These are phyloP conservation scores for Phytopythium cucurbitacearum DNA, from an alignment of 352 stramenopile genomes.

Conservation along the genomic window DNA sequence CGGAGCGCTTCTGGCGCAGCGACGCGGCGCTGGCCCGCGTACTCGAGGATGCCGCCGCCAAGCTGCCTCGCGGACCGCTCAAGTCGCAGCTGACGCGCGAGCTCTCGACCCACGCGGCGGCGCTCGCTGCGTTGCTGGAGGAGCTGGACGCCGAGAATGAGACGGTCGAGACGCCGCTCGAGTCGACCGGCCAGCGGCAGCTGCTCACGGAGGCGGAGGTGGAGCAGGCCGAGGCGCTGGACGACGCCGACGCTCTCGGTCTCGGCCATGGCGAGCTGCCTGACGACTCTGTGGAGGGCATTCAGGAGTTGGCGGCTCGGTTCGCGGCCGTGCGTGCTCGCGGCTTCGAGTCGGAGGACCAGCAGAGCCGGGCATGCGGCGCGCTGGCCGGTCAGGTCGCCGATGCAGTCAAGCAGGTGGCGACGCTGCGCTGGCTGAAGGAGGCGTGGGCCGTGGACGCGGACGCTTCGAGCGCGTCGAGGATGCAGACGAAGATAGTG, in stretches of 20 bases:
- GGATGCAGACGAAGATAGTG: slow-evolving; percentile 27
- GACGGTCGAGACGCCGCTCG: neutral
- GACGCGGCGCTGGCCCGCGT: slow-evolving; percentile 24
- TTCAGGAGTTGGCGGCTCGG: slow-evolving; percentile 21
- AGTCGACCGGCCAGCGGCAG: neutral
- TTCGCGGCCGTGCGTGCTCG: slow-evolving; percentile 37
- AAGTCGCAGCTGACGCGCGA: slow-evolving; percentile 43
- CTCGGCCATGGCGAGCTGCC: slow-evolving; percentile 20
- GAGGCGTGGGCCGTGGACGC: slow-evolving; percentile 7
- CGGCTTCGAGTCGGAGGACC: slow-evolving; percentile 24
- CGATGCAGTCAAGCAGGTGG: slow-evolving; percentile 6
- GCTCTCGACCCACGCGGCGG: slow-evolving; percentile 15
- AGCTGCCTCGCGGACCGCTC: slow-evolving; percentile 45
- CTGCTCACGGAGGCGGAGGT: slow-evolving; percentile 54
- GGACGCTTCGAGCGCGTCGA: neutral
- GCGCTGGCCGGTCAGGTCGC: slow-evolving; percentile 29
- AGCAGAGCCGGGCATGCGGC: slow-evolving; percentile 33
- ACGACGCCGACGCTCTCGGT: slow-evolving; percentile 4
- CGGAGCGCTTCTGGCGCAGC: slow-evolving; percentile 46
- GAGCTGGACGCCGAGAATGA: slow-evolving; percentile 24
- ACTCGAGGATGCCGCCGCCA: slow-evolving; percentile 57
- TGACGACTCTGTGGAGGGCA: slow-evolving; percentile 6
- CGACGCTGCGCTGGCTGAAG: slow-evolving; percentile 7
- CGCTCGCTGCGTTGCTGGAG: slow-evolving; percentile 28
- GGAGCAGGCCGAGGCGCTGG: slow-evolving; percentile 41